Base-by-base conservation (phyloP, 169 alveolate genomes). In the Eimeria falciformis region DNA sequence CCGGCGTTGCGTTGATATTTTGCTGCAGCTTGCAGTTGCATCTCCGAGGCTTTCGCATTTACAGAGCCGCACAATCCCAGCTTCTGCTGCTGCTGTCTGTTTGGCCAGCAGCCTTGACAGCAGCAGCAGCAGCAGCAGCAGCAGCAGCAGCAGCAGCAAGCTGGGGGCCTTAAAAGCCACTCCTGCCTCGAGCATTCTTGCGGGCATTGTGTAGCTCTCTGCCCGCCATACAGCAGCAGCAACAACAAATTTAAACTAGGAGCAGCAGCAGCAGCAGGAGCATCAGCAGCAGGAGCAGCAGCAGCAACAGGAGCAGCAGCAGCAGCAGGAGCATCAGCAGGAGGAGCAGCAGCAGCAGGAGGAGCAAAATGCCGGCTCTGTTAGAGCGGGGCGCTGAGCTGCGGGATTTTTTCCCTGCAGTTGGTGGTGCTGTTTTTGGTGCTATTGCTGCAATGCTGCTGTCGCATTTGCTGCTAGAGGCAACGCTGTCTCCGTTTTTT, bases 221-320 rank as follows among this genome's bases (percentile, higher is more conserved):
- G 18, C 11, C 23, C 1, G 62, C 62, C 11, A 50, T 12, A 50
- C 62, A 12, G 62, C 62, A 50, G 62, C 0, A 21, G 62, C 0
- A 1, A 50, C 62, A 50, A 12, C 11, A 21, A 21, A 1, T 12
- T 12, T 21, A 50, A 50, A 12, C 11, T 12, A 12, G 25, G 73
- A 18, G 11, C 11, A 1, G 18, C 23, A 50, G 62, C 14, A 29
- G 73, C 73, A 62, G 73, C 73, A n/a, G 73, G 37, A 62, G 73
- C 73, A 62, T n/a, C 73, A 62, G 73, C 73, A 62, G 73, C 73
- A 62, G 73, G 23, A 50, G 62, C 62, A 50, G 62, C 62, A 50
- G 62, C 62, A 50, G 62, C 58, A 47, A 47, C 21, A 14, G 58
- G 58, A 14, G 14, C 6, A 47, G 58, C 9, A 58, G 71, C 71